Evolutionary conservation across 23 red algal genomes (phyloP).

Genomic region (Gracilaria domingensis): DNA sequence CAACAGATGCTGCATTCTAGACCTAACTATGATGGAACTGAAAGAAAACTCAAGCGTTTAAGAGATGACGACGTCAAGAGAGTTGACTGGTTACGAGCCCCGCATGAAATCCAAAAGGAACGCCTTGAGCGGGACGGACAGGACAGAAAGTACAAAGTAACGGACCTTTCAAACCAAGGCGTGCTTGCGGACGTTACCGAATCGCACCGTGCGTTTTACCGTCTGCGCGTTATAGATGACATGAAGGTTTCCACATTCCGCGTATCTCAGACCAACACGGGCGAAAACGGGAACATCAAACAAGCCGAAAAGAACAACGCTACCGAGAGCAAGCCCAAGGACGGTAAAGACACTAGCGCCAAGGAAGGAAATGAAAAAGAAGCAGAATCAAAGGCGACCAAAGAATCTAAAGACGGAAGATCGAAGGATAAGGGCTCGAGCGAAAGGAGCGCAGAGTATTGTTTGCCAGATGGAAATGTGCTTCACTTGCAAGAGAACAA

Average conservation of each 20-base stretch:
- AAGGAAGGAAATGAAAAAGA: conserved; percentile 32
- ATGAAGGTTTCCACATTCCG: conserved; percentile 59
- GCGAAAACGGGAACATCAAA: conserved; percentile 21
- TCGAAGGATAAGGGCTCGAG: conserved; percentile 51
- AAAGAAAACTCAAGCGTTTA: conserved; percentile 13
- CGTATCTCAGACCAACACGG: conserved; percentile 21
- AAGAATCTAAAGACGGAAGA: conserved; percentile 24
- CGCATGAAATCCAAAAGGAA: conserved; percentile 72
- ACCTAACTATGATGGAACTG: conserved; percentile 40
- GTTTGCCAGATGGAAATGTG: conserved; percentile 72
- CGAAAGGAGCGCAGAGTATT: conserved; percentile 54
- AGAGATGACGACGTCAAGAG: conserved; percentile 21
- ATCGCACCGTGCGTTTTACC: conserved; percentile 56
- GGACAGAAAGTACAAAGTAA: conserved; percentile 37
- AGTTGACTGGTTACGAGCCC: conserved; percentile 47
- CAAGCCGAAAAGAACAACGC: not conserved
- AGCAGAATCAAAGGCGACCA: conserved; percentile 14
- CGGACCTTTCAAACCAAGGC: conserved; percentile 26
- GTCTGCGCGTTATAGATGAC: conserved; percentile 57
- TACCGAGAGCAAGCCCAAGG: conserved; percentile 17
- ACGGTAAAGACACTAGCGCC: not conserved
- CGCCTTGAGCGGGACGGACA: conserved; percentile 12
- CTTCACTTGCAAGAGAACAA: conserved; percentile 27
- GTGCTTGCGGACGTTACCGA: conserved; percentile 18
- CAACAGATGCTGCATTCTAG: conserved; percentile 20